Evolutionary conservation across 2,329 filamentous ascomycete species (phyloP).

Genomic region (Aspergillus brasiliensis): DNA sequence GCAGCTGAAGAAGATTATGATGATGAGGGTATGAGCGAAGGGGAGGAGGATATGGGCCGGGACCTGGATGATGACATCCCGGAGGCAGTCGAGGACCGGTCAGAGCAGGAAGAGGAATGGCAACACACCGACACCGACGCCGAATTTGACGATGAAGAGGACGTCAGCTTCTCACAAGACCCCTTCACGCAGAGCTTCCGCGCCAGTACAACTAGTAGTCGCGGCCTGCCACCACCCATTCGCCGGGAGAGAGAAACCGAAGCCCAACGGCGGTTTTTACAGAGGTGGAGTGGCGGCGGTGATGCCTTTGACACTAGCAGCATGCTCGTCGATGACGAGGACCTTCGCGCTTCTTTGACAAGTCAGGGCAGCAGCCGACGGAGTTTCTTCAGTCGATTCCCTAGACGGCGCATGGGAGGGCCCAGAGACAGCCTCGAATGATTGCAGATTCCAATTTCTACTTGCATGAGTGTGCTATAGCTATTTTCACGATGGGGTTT

Average conservation of each 20-base stretch:
- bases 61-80: slow-evolving; percentile 73
- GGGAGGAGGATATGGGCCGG: slow-evolving; percentile 61
- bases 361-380: slow-evolving; percentile 37
- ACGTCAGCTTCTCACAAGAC: slow-evolving; percentile 30
- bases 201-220: slow-evolving; percentile 38
- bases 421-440: slow-evolving; percentile 57
- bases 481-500: neutral
- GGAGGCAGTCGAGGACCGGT: slow-evolving; percentile 52
- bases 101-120: slow-evolving; percentile 61
- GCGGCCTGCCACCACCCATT: slow-evolving; percentile 31
- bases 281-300: slow-evolving; percentile 42
- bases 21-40: slow-evolving; percentile 52
- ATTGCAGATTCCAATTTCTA: neutral
- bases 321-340: slow-evolving; percentile 37
- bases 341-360: slow-evolving; percentile 36
- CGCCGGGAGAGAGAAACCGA: slow-evolving; percentile 37
- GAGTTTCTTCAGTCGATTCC: slow-evolving; percentile 42
- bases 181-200: slow-evolving; percentile 32
- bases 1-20: slow-evolving; percentile 43
- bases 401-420: slow-evolving; percentile 41
- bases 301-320: slow-evolving; percentile 40
- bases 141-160: slow-evolving; percentile 53
- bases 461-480: neutral
- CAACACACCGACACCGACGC: slow-evolving; percentile 78
- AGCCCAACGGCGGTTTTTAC: slow-evolving; percentile 42